Evolutionary conservation across 75 land plant genomes (phyloP), one percentile per base, ranked within the genome.

Genomic region (Selaginella moellendorffii): DNA sequence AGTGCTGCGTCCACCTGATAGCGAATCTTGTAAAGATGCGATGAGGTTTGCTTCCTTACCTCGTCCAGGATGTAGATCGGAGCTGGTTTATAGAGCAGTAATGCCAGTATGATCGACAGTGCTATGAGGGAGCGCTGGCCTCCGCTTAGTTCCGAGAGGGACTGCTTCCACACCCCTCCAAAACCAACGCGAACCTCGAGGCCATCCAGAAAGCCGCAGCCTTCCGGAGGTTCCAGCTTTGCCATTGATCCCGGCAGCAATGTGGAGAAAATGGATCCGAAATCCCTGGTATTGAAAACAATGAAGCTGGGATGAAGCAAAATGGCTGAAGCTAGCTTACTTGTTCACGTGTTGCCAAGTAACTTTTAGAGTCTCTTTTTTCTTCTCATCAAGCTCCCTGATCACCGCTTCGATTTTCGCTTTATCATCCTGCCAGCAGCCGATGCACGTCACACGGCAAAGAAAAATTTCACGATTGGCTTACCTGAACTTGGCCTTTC

Each of bases 111-210:
- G 24, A 95, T 76, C 60, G 99, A 95, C 1, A 95, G 81, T 22
- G 99, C 99, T 53, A 95, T 80, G 53, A 95, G 72, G 65, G 99
- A 95, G 60, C 99, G 66, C 67, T 90, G 99, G 27, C 99, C 99
- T 20, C 99, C 99, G 74, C 99, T 95, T 31, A 95, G 81, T 71
- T 95, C 99, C 54, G 99, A 95, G 22, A 95, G 74, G 23, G 99
- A 95, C 68, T 90, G 97, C 74, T 95, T 95, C 99, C 99, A 95
- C 23, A 95, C 88, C 65, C 86, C 71, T 70, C 99, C 99, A 81
- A 95, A 95, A 30, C 91, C 91, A 72, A 95, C 99, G 26, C 80
- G 77, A 54, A 95, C 99, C 69, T 95, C 99, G 25, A 95, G 85
- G 22, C 99, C 99, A 77, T 86, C 97, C 65, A 90, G 61, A 30